phyloP scores from a whole-genome alignment of 495 filamentous ascomycete species.

The Aspergillus saccharolyticus region DNA sequence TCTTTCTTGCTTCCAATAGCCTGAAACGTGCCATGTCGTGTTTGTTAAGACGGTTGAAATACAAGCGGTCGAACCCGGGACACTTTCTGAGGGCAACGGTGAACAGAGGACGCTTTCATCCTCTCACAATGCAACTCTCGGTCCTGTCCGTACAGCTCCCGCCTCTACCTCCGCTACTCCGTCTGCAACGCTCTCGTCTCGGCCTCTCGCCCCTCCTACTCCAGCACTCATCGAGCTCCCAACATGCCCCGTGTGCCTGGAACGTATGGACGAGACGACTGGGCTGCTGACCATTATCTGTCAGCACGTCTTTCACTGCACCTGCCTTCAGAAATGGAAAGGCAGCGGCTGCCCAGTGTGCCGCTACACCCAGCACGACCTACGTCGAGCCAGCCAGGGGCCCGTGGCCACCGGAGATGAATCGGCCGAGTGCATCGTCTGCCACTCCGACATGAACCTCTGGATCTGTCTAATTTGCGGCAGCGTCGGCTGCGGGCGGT shows the following conservation, averaged over 20 bases:
- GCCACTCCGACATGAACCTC: constrained; percentile 72
- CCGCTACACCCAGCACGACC: constrained; percentile 69
- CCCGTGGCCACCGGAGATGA: constrained; percentile 28
- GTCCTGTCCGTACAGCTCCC: constrained; percentile 31
- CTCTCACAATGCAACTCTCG: constrained; percentile 40
- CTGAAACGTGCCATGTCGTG: constrained; percentile 93
- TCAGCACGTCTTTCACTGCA: constrained; percentile 97
- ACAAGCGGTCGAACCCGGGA: constrained; percentile 30
- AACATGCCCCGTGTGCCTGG: constrained; percentile 93
- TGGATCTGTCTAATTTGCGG: constrained; percentile 97
- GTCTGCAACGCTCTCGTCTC: constrained; percentile 57
- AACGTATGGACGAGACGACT: constrained; percentile 97
- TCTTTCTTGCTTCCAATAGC: constrained; percentile 48
- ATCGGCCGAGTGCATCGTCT: constrained; percentile 61
- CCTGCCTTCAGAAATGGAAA: constrained; percentile 93
- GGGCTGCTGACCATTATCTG: constrained; percentile 93
- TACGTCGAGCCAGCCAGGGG: constrained; percentile 28
- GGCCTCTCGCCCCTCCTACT: constrained; percentile 87
- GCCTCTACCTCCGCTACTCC: constrained; percentile 41
- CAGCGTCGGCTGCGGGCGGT: constrained; percentile 86
- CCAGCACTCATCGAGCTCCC: constrained; percentile 86
- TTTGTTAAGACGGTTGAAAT: constrained; percentile 89
- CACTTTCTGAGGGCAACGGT: constrained; percentile 7
- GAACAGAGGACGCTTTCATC: constrained; percentile 29
- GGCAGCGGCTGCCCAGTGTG: constrained; percentile 93